Base-by-base conservation (phyloP, 192 early-diverging fungal species). In the Glomus cerebriforme region DNA sequence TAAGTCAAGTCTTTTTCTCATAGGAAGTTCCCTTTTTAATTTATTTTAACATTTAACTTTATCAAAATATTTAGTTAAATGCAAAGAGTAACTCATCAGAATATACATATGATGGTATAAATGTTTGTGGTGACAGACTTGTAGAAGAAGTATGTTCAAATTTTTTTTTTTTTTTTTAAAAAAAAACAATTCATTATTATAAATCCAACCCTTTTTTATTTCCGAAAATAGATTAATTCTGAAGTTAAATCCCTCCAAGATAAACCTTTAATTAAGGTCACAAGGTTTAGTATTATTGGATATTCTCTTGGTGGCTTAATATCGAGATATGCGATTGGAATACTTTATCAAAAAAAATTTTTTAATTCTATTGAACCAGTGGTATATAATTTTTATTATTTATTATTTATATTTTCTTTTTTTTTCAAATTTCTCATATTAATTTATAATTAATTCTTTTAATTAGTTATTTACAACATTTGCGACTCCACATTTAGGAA, bases 291-390 rank as follows among this genome's bases (percentile, higher is more conserved):
- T 4, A 77, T 85, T 22, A 59, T 91, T 27, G 90, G 90, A 31
- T 91, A 91, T 59, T 91, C 90, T 1, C 79, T 91, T 3, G 90
- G 90, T 63, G 90, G 90, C 12, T 43, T 91, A 19, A 87, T 91
- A 31, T 73, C 78, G 24, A 84, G 90, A 4, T 91, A 88, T 79
- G 82, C 84, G 1, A 79, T 88, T 47, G 88, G 88, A 19, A 22
- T 82, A 24, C 81, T 91, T 35, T 81, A 81, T n/a, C 29, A 87
- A 63, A 59, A 82, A 22, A 84, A 83, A 26, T 83, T 91, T 62
- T 91, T 91, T 70, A 75, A 85, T n/a, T 65, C 43, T 24, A 68
- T 84, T 19, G 64, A 85, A 65, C 87, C 89, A 13, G 35, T 83
- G 60, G 86, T 87, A 87, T 64, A 43, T 64, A 17, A 22, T 29